Conservation (phyloP, 495 filamentous ascomycete species). For the Tuber umbilicatum region DNA sequence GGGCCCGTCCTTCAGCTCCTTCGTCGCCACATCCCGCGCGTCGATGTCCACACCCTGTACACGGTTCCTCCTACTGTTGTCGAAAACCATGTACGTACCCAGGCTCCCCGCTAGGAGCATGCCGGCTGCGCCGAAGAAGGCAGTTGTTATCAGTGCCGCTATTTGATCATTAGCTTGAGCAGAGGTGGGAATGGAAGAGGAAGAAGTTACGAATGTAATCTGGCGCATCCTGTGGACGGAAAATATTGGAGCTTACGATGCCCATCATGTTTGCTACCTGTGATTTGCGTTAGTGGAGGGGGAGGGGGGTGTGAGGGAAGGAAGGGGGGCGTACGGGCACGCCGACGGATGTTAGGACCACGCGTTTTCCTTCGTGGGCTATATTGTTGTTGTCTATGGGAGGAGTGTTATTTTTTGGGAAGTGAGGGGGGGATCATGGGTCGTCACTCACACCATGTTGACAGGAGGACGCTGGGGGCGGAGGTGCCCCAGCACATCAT, state of each 20-base stretch:
- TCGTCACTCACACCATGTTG: constrained; percentile 42
- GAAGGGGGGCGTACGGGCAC: constrained; percentile 51
- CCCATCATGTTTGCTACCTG: constrained; percentile 68
- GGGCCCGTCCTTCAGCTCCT: constrained; percentile 62
- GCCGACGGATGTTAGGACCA: constrained; percentile 64
- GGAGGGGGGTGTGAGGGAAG: not conserved
- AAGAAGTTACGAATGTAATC: constrained; percentile 54
- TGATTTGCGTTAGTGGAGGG: constrained; percentile 4
- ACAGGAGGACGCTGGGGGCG: constrained; percentile 52
- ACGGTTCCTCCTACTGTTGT: constrained; percentile 60
- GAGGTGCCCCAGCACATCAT: constrained; percentile 74
- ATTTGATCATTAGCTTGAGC: not conserved
- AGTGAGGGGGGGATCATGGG: constrained; percentile 2
- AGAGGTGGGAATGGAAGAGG: not conserved
- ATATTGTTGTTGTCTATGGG: constrained; percentile 76
- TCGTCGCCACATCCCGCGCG: constrained; percentile 63
- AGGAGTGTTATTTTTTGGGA: constrained; percentile 7
- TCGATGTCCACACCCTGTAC: constrained; percentile 55
- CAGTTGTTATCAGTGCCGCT: constrained; percentile 64
- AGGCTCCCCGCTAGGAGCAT: constrained; percentile 53
- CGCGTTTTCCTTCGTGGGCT: constrained; percentile 64
- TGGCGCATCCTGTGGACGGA: constrained; percentile 62
- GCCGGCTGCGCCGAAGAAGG: constrained; percentile 62
- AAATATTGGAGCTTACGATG: constrained; percentile 65
- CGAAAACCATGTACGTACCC: constrained; percentile 62